Conservation (phyloP, 495 filamentous ascomycete species). For the Saxispiralis lemnorum region DNA sequence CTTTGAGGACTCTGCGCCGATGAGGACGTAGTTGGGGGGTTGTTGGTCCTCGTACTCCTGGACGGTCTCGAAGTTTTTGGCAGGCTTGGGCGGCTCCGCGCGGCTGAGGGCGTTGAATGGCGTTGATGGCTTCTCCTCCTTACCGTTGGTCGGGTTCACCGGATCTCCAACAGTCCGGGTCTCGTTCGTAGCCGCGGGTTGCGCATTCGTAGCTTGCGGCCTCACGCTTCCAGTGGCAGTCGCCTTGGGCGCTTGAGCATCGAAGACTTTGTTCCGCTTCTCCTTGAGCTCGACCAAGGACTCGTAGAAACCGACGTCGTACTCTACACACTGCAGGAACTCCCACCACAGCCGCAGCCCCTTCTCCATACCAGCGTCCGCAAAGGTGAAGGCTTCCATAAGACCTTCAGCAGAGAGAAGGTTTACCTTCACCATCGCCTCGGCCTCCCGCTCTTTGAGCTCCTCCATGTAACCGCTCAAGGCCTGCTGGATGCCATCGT, state of each 20-base stretch:
- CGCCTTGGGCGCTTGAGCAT: no score
- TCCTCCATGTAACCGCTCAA: slow-evolving; percentile 14
- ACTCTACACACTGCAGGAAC: slow-evolving; percentile 23
- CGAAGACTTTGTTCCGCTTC: no score
- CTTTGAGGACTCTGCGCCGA: no score
- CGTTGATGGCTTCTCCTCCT: no score
- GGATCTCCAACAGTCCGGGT: background rate
- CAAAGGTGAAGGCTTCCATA: slow-evolving; percentile 19
- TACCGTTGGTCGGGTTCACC: no score
- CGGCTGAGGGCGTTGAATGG: no score
- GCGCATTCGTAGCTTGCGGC: background rate
- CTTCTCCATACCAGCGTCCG: slow-evolving; percentile 19
- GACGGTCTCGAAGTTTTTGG: no score
- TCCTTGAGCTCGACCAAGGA: slow-evolving; percentile 14
- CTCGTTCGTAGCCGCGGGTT: background rate
- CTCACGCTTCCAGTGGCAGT: background rate
- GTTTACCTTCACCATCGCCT: slow-evolving; percentile 15
- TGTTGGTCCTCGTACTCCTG: no score
- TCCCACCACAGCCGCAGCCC: slow-evolving; percentile 25
- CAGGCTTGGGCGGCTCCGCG: no score
- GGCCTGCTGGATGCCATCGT: slow-evolving; percentile 5
- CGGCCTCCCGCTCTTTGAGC: slow-evolving; percentile 21
- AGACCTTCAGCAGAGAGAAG: slow-evolving; percentile 18
- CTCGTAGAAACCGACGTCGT: slow-evolving; percentile 18
- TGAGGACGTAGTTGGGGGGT: no score